Conservation (phyloP, 1,284 basidiomycete genomes). For the Austropuccinia psidii region DNA sequence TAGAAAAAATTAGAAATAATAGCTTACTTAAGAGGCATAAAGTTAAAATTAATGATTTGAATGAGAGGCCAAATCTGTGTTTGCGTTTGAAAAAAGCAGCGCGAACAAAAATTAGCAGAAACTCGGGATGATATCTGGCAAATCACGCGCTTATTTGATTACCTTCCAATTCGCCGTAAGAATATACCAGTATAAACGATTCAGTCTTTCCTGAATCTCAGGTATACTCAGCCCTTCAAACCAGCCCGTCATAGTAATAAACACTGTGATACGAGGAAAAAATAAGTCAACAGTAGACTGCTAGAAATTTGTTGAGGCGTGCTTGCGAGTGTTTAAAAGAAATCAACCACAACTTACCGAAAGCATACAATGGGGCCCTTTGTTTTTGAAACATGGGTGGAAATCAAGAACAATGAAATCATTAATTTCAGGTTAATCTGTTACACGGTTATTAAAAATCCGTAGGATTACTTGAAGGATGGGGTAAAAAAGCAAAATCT, state of each 20-base stretch:
- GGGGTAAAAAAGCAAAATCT: neutral
- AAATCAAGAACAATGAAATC: neutral
- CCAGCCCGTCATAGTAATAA: slow-evolving; percentile 21
- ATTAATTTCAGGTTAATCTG: neutral
- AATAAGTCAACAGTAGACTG: neutral
- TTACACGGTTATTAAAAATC: neutral
- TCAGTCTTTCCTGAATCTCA: slow-evolving; percentile 15
- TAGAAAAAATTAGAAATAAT: neutral
- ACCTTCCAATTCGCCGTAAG: slow-evolving; percentile 28
- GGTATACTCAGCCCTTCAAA: slow-evolving; percentile 18
- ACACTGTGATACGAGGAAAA: neutral
- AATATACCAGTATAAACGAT: slow-evolving; percentile 10
- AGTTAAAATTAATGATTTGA: slow-evolving; percentile 27
- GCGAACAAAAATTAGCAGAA: neutral
- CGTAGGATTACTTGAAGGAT: neutral
- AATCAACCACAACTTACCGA: slow-evolving; percentile 18
- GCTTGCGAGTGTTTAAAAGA: neutral
- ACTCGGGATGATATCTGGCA: too few species aligned
- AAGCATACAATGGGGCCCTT: slow-evolving; percentile 23
- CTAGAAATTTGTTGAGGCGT: neutral
- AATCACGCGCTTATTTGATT: too few species aligned
- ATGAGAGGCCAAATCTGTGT: slow-evolving; percentile 25
- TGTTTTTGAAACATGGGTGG: neutral
- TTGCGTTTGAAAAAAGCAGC: neutral
- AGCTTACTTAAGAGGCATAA: slow-evolving; percentile 28